Evolutionary conservation across 805 yeast genomes (phyloP).

Genomic region (Spathaspora hagerdaliae): DNA sequence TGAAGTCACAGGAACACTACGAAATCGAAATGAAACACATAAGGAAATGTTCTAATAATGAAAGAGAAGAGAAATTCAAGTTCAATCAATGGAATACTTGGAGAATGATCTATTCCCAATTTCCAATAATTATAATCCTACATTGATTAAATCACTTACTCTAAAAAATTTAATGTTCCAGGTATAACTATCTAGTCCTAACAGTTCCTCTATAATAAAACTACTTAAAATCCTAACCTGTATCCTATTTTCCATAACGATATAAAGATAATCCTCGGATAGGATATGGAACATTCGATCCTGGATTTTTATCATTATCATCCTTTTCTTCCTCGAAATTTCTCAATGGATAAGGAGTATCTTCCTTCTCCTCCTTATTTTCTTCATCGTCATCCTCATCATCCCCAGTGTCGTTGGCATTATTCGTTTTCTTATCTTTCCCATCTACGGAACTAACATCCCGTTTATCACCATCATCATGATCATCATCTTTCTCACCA

Average conservation of each 20-base stretch:
- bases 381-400: not conserved
- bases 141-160: too few species aligned
- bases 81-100: too few species aligned
- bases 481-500: not conserved
- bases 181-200: too few species aligned
- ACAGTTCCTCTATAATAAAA: too few species aligned
- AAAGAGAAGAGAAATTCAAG: too few species aligned
- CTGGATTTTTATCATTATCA: not conserved
- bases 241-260: slow-evolving; percentile 3
- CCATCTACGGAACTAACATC: not conserved
- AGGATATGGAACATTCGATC: slow-evolving; percentile 23
- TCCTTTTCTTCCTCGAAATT: not conserved
- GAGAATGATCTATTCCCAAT: too few species aligned
- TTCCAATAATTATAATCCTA: too few species aligned
- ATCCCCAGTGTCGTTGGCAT: not conserved
- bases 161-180: too few species aligned
- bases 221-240: not conserved
- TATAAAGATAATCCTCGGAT: slow-evolving; percentile 27
- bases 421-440: not conserved
- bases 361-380: not conserved
- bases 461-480: not conserved
- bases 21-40: too few species aligned
- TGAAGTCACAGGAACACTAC: too few species aligned
- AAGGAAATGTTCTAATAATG: too few species aligned
- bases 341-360: not conserved